Evolutionary conservation across 2,329 filamentous ascomycete species (phyloP).

Genomic region (Penicillium palitans): DNA sequence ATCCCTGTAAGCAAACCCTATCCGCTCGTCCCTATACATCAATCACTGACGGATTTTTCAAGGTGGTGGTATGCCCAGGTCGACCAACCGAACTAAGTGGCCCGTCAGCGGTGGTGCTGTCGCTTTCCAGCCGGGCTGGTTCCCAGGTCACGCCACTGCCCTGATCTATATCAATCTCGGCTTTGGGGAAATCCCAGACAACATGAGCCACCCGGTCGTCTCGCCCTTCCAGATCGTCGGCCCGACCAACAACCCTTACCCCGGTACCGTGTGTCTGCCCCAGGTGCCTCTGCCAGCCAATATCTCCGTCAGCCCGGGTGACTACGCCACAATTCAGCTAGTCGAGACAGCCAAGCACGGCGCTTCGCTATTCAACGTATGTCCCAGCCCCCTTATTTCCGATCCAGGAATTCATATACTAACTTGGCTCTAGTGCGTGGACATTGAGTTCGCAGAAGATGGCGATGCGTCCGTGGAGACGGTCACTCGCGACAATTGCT

Average conservation of each 20-base stretch:
- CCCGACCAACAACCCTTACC: conserved; percentile 79
- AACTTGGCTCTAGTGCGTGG: conserved; percentile 69
- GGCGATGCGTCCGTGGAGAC: conserved; percentile 64
- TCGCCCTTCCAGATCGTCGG: conserved; percentile 79
- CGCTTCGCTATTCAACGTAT: conserved; percentile 76
- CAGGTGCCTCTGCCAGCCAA: conserved; percentile 81
- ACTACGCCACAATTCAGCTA: conserved; percentile 86
- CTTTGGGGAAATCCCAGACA: conserved; percentile 74
- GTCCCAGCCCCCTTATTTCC: conserved; percentile 34
- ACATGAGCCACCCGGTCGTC: conserved; percentile 85
- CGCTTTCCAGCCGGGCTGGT: conserved; percentile 92
- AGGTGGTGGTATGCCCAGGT: conserved; percentile 82
- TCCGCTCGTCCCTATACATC: neutral
- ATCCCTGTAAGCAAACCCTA: conserved; percentile 70
- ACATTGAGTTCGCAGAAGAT: conserved; percentile 86
- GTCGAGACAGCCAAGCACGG: conserved; percentile 83
- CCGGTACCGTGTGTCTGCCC: conserved; percentile 83
- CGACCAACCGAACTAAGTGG: conserved; percentile 88
- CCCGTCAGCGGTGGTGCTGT: conserved; percentile 83
- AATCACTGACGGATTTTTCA: neutral
- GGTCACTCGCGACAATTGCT: conserved; percentile 82
- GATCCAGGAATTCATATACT: neutral
- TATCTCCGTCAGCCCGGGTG: conserved; percentile 70
- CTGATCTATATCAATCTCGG: conserved; percentile 91
- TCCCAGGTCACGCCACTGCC: conserved; percentile 79